Evolutionary conservation across 108 stramenopile species (phyloP).

Genomic region (Aureococcus anophagefferens): DNA sequence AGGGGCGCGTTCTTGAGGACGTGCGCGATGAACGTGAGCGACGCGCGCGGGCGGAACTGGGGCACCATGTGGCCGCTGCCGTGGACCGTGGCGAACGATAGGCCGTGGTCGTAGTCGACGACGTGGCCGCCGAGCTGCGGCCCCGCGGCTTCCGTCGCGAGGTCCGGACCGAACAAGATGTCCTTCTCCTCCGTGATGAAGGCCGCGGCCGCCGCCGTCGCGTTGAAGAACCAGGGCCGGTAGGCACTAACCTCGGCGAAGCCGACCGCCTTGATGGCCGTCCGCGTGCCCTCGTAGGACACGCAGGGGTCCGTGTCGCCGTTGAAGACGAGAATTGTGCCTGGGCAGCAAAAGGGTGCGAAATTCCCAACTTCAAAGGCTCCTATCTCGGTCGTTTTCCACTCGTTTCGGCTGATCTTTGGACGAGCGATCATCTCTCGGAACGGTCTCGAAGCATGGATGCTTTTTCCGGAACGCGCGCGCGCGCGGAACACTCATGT

Average conservation of each 20-base stretch:
- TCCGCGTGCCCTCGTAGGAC: slow-evolving; percentile 54
- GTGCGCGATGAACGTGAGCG: slow-evolving; percentile 38
- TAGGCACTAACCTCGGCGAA: slow-evolving; percentile 47
- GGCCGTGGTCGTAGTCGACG: slow-evolving; percentile 46
- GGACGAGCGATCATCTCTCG: too few species aligned
- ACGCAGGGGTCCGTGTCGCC: slow-evolving; percentile 66
- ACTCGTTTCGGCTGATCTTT: too few species aligned
- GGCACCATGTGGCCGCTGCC: slow-evolving; percentile 63
- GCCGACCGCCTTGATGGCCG: slow-evolving; percentile 46
- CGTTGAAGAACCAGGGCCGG: slow-evolving; percentile 64
- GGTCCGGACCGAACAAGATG: slow-evolving; percentile 49
- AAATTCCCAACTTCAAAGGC: too few species aligned
- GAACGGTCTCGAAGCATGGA: too few species aligned
- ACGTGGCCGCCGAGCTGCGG: slow-evolving; percentile 56
- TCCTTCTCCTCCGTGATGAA: slow-evolving; percentile 43
- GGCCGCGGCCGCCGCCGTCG: slow-evolving; percentile 33
- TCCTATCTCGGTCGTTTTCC: too few species aligned
- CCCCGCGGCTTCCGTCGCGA: slow-evolving; percentile 31
- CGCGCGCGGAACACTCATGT: too few species aligned
- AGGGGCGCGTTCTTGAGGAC: slow-evolving; percentile 28
- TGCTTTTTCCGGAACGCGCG: too few species aligned
- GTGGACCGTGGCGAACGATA: slow-evolving; percentile 53
- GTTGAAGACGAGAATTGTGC: slow-evolving; percentile 58
- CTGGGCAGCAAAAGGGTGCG: too few species aligned
- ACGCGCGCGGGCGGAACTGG: slow-evolving; percentile 49